phyloP scores from a whole-genome alignment of 352 stramenopile species.

The Globisporangium echinulatum region DNA sequence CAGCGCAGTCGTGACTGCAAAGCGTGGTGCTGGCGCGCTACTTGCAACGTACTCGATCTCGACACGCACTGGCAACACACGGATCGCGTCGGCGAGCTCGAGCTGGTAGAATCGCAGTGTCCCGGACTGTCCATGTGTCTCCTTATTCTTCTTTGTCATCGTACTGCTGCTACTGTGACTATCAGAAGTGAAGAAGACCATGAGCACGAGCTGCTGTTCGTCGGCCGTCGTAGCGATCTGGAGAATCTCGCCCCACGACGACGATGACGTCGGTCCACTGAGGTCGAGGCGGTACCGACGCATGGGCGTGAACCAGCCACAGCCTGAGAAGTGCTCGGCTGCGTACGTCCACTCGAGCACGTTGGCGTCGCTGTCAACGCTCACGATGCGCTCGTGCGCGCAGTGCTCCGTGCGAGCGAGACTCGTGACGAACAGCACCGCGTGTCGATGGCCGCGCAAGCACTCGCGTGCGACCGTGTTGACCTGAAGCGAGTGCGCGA shows the following conservation, averaged over 20 bases:
- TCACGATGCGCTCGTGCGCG: conserved; percentile 19
- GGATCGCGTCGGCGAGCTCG: conserved; percentile 19
- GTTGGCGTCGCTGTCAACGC: conserved; percentile 28
- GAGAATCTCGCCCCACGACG: conserved; percentile 22
- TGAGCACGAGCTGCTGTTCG: conserved; percentile 28
- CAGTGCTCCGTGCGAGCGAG: conserved; percentile 7
- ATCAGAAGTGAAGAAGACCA: conserved; percentile 24
- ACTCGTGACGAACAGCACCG: conserved; percentile 28
- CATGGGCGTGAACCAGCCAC: conserved; percentile 35
- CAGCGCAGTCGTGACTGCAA: conserved; percentile 22
- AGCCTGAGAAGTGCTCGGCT: conserved; percentile 25
- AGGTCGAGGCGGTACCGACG: conserved; percentile 24
- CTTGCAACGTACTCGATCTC: conserved; percentile 18
- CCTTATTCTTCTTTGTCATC: conserved; percentile 12
- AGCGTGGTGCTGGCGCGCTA: conserved; percentile 25
- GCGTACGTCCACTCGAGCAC: conserved; percentile 40
- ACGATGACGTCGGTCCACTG: not conserved
- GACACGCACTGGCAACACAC: conserved; percentile 19
- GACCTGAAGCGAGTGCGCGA: conserved; percentile 5
- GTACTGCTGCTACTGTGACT: not conserved
- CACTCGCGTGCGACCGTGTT: conserved; percentile 24
- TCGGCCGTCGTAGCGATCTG: conserved; percentile 32
- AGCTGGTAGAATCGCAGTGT: conserved; percentile 9
- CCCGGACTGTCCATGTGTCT: conserved; percentile 2
- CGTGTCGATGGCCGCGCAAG: conserved; percentile 27